These are phyloP conservation scores for Oxytropis ochrocephala DNA, from an alignment of 306 rosid species.

Conservation along the genomic window DNA sequence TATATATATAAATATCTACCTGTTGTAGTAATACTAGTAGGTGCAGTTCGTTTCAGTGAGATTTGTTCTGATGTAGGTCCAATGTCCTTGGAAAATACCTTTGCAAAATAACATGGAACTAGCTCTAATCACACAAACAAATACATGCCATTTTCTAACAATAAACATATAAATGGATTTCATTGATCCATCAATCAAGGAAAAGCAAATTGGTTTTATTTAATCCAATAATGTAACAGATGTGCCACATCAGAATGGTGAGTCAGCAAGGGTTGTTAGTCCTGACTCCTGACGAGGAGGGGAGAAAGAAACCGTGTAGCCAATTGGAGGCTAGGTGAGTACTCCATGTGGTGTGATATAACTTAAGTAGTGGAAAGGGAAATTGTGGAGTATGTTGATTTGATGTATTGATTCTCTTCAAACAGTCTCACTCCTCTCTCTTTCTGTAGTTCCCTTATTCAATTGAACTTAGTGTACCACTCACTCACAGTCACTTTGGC, in stretches of 20 bases:
- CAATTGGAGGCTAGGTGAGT: too few species aligned
- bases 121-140: neutral
- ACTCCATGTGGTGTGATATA: too few species aligned
- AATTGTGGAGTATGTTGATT: too few species aligned
- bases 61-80: slow-evolving; percentile 34
- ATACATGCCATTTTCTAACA: neutral
- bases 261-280: too few species aligned
- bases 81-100: slow-evolving; percentile 73
- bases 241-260: neutral
- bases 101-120: slow-evolving; percentile 22
- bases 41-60: slow-evolving; percentile 14
- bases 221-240: neutral
- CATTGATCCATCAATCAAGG: neutral
- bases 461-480: too few species aligned
- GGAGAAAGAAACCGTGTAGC: too few species aligned
- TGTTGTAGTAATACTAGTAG: neutral
- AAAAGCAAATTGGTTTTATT: neutral
- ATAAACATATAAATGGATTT: neutral
- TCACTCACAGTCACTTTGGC: too few species aligned
- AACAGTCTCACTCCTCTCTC: too few species aligned
- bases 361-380: too few species aligned
- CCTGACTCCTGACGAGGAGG: too few species aligned
- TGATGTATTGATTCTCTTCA: too few species aligned
- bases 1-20: slow-evolving; percentile 33
- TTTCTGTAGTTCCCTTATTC: too few species aligned